Evolutionary conservation across 257 asterid species (phyloP).

Genomic region (Fraxinus excelsior): DNA sequence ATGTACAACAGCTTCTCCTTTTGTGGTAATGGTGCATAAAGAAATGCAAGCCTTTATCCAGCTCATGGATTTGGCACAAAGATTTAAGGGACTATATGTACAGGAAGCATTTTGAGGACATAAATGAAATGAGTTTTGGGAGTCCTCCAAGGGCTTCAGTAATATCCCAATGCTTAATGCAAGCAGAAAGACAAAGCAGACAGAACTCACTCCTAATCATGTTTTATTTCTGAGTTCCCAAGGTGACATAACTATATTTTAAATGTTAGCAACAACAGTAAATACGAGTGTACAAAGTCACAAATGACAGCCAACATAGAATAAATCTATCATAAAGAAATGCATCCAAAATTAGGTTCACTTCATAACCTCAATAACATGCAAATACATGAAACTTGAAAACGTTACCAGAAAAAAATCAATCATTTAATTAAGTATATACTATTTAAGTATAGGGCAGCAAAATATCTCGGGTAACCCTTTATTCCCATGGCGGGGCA

Average conservation of each 20-base stretch:
- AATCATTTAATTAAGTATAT: neutral
- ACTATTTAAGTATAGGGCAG: neutral
- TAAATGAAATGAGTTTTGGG: neutral
- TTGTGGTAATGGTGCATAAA: neutral
- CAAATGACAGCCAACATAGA: neutral
- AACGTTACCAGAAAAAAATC: neutral
- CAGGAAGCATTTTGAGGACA: neutral
- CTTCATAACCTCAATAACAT: neutral
- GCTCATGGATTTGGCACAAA: neutral
- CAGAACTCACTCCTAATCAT: neutral
- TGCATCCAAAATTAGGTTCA: neutral
- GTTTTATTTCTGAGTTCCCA: constrained; percentile 9
- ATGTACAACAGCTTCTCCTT: neutral
- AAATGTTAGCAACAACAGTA: neutral
- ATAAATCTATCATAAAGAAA: neutral
- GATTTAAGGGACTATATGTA: neutral
- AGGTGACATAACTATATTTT: neutral
- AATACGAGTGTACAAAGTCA: neutral
- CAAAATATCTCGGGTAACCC: neutral
- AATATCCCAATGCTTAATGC: neutral
- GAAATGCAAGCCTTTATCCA: neutral
- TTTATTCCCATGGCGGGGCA: neutral
- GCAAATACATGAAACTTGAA: neutral
- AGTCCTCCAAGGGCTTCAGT: constrained; percentile 1
- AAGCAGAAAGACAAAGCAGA: constrained; percentile 12